Percentiles rank a stretch among this genome's conserved stretches.
These are phyloP conservation scores for Kickxella alabastrina DNA, from an alignment of 192 early-diverging fungal species.

Conservation along the genomic window DNA sequence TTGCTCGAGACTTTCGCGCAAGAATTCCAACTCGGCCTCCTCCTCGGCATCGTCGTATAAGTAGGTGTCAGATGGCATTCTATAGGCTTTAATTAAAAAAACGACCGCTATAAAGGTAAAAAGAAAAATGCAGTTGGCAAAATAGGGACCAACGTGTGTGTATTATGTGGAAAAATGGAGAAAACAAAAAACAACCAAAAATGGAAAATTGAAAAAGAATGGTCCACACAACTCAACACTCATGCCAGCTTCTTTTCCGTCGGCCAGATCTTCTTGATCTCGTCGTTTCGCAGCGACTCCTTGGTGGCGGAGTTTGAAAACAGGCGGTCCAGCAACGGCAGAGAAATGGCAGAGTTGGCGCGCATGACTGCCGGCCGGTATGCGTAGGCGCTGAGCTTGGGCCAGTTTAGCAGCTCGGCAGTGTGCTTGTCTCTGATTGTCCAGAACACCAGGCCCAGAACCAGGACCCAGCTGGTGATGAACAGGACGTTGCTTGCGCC, in stretches of 20 bases:
- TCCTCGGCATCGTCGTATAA: conserved; percentile 48
- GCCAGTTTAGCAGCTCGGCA: conserved; percentile 54
- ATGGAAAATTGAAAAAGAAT: no score
- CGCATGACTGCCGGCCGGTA: conserved; percentile 38
- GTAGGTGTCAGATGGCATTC: conserved; percentile 39
- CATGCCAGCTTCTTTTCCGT: conserved; percentile 34
- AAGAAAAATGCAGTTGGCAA: no score
- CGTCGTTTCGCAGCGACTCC: conserved; percentile 22
- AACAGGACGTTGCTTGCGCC: conserved; percentile 32
- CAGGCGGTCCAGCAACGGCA: conserved; percentile 39
- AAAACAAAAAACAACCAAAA: no score
- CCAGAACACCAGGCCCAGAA: conserved; percentile 34
- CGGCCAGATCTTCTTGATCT: conserved; percentile 25
- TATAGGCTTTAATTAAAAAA: neutral
- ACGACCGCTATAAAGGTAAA: neutral
- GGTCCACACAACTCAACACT: no score
- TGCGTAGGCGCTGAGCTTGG: conserved; percentile 34
- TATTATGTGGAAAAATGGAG: no score
- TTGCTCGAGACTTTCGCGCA: conserved; percentile 54
- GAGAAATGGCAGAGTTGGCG: conserved; percentile 27
- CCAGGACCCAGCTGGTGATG: conserved; percentile 27
- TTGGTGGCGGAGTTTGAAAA: conserved; percentile 24
- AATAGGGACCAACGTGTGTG: no score
- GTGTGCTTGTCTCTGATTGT: conserved; percentile 38
- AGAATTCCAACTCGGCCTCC: conserved; percentile 50